phyloP scores from a whole-genome alignment of 1,284 basidiomycete genomes.

The Austropuccinia psidii region DNA sequence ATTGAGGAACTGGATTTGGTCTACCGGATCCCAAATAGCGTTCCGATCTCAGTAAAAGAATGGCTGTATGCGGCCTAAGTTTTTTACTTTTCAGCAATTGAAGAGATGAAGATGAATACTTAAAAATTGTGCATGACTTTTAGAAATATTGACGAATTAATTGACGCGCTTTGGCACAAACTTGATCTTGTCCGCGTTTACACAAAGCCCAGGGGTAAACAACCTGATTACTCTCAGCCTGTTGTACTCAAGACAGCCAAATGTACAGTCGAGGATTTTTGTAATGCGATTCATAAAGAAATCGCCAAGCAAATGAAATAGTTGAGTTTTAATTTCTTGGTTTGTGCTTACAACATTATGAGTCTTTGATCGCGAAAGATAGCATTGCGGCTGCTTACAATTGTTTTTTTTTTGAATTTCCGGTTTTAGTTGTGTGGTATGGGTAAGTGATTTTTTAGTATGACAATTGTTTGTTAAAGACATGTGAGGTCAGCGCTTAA shows the following conservation, averaged over 20 bases:
- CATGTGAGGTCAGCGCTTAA: not conserved
- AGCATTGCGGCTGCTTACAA: not conserved
- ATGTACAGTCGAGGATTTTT: conserved; percentile 78
- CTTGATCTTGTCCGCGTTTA: conserved; percentile 76
- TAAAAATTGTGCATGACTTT: too few species aligned
- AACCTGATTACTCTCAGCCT: conserved; percentile 72
- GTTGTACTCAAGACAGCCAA: conserved; percentile 59
- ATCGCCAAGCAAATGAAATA: conserved; percentile 86
- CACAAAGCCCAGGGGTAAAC: conserved; percentile 84
- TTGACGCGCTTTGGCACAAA: conserved; percentile 57
- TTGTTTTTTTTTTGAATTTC: not conserved
- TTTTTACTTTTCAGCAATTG: too few species aligned
- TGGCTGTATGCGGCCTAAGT: conserved; percentile 57
- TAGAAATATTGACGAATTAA: conserved; percentile 82
- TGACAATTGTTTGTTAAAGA: not conserved
- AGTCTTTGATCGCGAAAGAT: not conserved
- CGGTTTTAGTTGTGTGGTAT: conserved; percentile 35
- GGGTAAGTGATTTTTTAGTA: conserved; percentile 38
- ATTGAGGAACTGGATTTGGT: conserved; percentile 97
- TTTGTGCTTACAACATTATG: not conserved
- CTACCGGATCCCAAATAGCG: conserved; percentile 81
- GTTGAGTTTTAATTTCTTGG: conserved; percentile 43
- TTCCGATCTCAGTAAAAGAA: conserved; percentile 82
- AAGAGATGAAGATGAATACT: too few species aligned
- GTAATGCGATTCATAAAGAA: conserved; percentile 69